Evolutionary conservation across 148 eudicot species (phyloP).

Genomic region (Pharnaceum exiguum): DNA sequence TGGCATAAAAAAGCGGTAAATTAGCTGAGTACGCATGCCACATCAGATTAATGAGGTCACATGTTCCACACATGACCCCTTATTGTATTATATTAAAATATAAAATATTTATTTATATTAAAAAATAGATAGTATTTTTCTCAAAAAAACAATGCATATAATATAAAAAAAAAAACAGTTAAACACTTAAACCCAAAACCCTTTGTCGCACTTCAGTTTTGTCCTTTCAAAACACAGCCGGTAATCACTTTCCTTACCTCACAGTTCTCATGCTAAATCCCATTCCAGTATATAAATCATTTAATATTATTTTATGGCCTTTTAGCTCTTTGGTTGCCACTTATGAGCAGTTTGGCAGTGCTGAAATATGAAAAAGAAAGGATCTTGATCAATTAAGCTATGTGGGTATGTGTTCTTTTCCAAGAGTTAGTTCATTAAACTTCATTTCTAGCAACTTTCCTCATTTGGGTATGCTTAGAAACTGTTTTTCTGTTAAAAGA

Average conservation of each 20-base stretch:
- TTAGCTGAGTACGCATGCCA: too few relatives aligned
- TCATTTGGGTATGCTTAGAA: conserved; percentile 17
- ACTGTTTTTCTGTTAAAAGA: background rate
- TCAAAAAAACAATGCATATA: too few relatives aligned
- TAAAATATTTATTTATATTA: too few relatives aligned
- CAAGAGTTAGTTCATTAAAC: conserved; percentile 17
- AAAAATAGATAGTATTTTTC: too few relatives aligned
- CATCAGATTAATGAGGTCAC: too few relatives aligned
- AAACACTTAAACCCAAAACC: conserved; percentile 9
- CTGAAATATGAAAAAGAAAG: conserved; percentile 2
- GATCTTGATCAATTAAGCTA: conserved; percentile 25
- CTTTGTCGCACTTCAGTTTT: background rate
- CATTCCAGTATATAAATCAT: background rate
- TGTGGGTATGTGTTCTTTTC: conserved; percentile 32
- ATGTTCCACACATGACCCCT: too few relatives aligned
- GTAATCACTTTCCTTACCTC: background rate
- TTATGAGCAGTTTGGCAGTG: background rate
- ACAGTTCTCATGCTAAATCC: background rate
- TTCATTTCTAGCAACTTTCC: background rate
- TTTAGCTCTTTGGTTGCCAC: background rate
- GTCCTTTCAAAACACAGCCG: background rate
- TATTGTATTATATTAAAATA: too few relatives aligned
- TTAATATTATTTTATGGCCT: background rate
- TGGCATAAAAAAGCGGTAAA: too few relatives aligned
- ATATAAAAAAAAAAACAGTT: too few relatives aligned